Evolutionary conservation across 768 basidiomycete genomes (phyloP), one percentile per base, ranked within the genome.

Genomic region (Auriscalpium microsporum): DNA sequence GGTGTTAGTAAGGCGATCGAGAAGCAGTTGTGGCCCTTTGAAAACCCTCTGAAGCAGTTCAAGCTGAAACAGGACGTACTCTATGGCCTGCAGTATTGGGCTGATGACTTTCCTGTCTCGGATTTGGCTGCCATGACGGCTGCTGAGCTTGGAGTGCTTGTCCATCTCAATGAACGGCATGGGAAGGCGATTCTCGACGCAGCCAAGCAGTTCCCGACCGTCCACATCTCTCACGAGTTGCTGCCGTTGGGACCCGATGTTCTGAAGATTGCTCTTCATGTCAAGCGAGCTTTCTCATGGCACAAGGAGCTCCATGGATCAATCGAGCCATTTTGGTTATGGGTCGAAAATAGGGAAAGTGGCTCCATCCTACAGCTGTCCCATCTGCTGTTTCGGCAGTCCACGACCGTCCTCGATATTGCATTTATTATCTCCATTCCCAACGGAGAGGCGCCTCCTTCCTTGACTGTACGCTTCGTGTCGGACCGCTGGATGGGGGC

Each of bases 401-500:
- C 78, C 16, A 89, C 87, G 1, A 71, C 77, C 0, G 48, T 64
- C 4, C 58, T 94, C 36, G 74, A 84, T 38, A 71, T 86, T 35
- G 84, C 90, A 50, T 98, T 98, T 64, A 74, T 90, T 47, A 83
- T 98, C 52, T 81, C 92, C 0, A 77, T 96, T 46, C 74, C 81
- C 8, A 71, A 75, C 28, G 76, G 78, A 23, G 71, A 73, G 42
- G 74, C 78, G 4, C 87, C 90, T 0, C 71, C 83, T 3, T 82
- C 75, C 3, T 72, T 97, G 19, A 86, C 79, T 7, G 77, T 96
- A 54, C 82, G 90, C 16, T 85, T 82, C 38, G 79, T 90, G 46
- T 97, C 93, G 8, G 94, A 97, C 69, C 79, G 82, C 56, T 99
- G 96, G 96, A 75, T 96, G 60, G 92, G 92, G 2, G 88, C 94